Evolutionary conservation across 2,329 filamentous ascomycete genomes (phyloP), one percentile per base, ranked within the genome.

Genomic region (Aurifilum marmelostoma): DNA sequence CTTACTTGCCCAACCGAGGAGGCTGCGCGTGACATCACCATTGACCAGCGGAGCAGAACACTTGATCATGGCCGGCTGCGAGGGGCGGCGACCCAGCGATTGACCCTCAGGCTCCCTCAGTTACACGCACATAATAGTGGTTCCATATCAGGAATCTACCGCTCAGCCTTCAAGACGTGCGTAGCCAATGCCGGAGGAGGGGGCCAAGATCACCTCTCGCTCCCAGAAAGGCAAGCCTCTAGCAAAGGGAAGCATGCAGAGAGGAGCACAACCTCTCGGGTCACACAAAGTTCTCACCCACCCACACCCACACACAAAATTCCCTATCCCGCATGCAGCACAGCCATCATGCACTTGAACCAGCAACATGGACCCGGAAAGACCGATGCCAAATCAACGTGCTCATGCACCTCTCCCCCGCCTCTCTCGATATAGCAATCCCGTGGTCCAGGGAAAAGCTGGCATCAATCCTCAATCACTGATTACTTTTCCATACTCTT

Each of bases 231-330:
- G 29, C 34, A 32, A 18, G 12, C 14, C 43, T 47, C 43, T 21
- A 32, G 27, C 52, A 32, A n/a, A 8, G 52, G 16, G 52, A 56
- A 32, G 27, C 14, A 56, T 29, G 12, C 56, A 59, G 24, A 37
- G 52, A 1, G 52, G 24, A 18, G 8, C 52, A 32, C 11, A 18
- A 29, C 29, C 16, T 21, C 56, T 59, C 56, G 29, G 56, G 56
- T 32, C 27, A 16, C 29, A 59, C 56, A 59, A 59, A 59, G 56
- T 59, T 59, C 56, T 59, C 56, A 59, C 52, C 50, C 50, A 43
- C 16, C 50, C 50, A 24, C 12, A 29, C 37, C 2, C 54, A n/a
- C 50, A 24, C 16, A 29, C 37, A n/a, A n/a, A n/a, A n/a, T n/a
- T n/a, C 2, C 54, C 16, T 29, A 32, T n/a, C 54, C 54, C 8